Base-by-base conservation (phyloP, 768 basidiomycete species). In the Amanita polypyramis region DNA sequence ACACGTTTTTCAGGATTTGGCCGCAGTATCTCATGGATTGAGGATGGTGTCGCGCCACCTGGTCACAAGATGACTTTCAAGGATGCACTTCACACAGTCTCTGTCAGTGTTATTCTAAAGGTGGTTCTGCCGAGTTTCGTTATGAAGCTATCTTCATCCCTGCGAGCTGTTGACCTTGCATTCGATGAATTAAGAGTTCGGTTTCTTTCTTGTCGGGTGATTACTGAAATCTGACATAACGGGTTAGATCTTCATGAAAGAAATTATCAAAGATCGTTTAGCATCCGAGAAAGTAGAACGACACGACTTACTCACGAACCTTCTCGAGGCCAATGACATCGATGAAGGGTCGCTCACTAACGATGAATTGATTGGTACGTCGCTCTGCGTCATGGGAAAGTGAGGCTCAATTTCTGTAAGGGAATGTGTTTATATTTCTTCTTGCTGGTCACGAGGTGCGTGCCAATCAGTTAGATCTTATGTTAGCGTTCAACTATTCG, bases 381-480 rank as follows among this genome's bases (percentile, higher is more conserved):
- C 34, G 10, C 36, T 15, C 10, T 17, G n/a, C 23, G 34, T 14
- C 9, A 25, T 4, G 34, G 35, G 11, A 10, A 27, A 5, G 25
- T 6, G 21, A 35, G 25, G 30, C 51, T 20, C 29, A 10, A 47
- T 23, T 25, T 34, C 32, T 21, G 9, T 40, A 39, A 67, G 71
- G 68, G 17, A 74, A 74, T 55, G 65, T 72, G n/a, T 74, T 69
- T 45, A 68, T 73, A 15, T 74, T 72, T 50, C 55, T 81, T n/a
- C 57, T 83, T 17, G 81, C 80, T 19, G 79, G 80, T 7, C 76
- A 80, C 49, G 79, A 79, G 64, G 76, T 76, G 49, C 12, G 56
- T 51, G 19, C 34, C 21, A 33, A 10, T 29, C 35, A n/a, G 1
- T 4, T 17, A 6, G 2, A 12, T 10, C 11, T 39, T 17, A 37